Conservation (phyloP, 495 filamentous ascomycete species). For the Pseudotulostoma volvatum region DNA sequence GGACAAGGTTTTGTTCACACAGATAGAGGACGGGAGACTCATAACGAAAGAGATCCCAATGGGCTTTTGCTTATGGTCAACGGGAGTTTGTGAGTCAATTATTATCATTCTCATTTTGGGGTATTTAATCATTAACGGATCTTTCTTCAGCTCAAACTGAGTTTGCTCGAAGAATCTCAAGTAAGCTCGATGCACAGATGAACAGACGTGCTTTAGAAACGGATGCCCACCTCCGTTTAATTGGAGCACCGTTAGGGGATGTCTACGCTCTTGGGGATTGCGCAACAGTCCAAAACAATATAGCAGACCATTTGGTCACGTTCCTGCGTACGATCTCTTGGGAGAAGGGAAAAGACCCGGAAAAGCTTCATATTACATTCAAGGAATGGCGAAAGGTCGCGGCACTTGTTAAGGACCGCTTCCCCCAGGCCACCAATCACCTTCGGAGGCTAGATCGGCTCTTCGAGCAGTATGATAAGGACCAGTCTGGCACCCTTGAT, state of each 20-base stretch:
- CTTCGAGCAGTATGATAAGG: constrained; percentile 82
- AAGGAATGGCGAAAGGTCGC: constrained; percentile 77
- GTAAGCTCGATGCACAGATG: constrained; percentile 58
- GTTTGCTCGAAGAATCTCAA: constrained; percentile 56
- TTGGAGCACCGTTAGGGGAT: constrained; percentile 81
- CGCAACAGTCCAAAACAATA: constrained; percentile 88
- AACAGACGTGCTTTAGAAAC: constrained; percentile 91
- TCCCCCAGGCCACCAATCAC: constrained; percentile 86
- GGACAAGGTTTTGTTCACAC: constrained; percentile 76
- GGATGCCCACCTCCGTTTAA: constrained; percentile 81
- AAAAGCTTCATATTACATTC: constrained; percentile 69
- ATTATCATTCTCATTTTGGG: neutral
- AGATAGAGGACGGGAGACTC: constrained; percentile 57
- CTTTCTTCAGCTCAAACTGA: constrained; percentile 51
- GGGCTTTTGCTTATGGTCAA: constrained; percentile 97
- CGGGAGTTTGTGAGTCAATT: constrained; percentile 54
- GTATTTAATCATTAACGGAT: constrained; percentile 1
- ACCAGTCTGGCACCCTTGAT: constrained; percentile 82
- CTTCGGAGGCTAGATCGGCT: constrained; percentile 75
- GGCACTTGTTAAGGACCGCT: constrained; percentile 64
- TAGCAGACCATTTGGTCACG: constrained; percentile 67
- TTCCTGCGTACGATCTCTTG: constrained; percentile 85
- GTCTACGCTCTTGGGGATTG: constrained; percentile 98
- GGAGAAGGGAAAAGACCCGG: constrained; percentile 78
- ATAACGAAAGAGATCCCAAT: constrained; percentile 86